phyloP scores from a whole-genome alignment of 768 basidiomycete species.

The Nevesoporus exiguus region DNA sequence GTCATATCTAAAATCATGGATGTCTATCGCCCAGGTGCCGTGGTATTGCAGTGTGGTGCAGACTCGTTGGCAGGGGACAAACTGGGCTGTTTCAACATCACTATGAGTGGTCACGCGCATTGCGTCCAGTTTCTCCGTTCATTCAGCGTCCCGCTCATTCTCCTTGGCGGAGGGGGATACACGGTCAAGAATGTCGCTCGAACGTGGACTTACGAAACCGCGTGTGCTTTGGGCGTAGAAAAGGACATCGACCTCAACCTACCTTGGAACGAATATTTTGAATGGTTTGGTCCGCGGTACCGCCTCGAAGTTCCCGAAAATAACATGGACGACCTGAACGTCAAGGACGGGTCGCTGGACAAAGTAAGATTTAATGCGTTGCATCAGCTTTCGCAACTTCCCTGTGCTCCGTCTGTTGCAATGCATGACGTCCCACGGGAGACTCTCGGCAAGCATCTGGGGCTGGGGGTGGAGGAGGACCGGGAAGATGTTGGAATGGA shows the following conservation, averaged over 20 bases:
- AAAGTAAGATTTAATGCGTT: slow-evolving; percentile 66
- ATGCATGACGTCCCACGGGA: slow-evolving; percentile 82
- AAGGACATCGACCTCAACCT: slow-evolving; percentile 72
- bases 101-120: slow-evolving; percentile 91
- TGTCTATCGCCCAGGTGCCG: slow-evolving; percentile 80
- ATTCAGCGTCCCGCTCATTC: slow-evolving; percentile 81
- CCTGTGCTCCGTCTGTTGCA: slow-evolving; percentile 78
- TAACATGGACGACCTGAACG: slow-evolving; percentile 94
- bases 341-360: slow-evolving; percentile 75
- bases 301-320: slow-evolving; percentile 86
- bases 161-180: slow-evolving; percentile 95
- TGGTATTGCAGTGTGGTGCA: slow-evolving; percentile 93
- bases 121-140: slow-evolving; percentile 85
- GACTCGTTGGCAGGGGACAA: slow-evolving; percentile 96
- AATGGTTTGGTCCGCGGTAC: slow-evolving; percentile 97
- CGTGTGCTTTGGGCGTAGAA: slow-evolving; percentile 87
- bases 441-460: slow-evolving; percentile 60
- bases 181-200: slow-evolving; percentile 95
- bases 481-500: slow-evolving; percentile 44
- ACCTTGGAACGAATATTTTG: slow-evolving; percentile 88
- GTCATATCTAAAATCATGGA: slow-evolving; percentile 83
- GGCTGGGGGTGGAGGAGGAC: slow-evolving; percentile 45
- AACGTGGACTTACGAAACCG: slow-evolving; percentile 96
- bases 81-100: slow-evolving; percentile 92
- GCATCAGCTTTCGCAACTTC: slow-evolving; percentile 54